Evolutionary conservation across 2,329 filamentous ascomycete species (phyloP).

Genomic region (Cordyceps militaris): DNA sequence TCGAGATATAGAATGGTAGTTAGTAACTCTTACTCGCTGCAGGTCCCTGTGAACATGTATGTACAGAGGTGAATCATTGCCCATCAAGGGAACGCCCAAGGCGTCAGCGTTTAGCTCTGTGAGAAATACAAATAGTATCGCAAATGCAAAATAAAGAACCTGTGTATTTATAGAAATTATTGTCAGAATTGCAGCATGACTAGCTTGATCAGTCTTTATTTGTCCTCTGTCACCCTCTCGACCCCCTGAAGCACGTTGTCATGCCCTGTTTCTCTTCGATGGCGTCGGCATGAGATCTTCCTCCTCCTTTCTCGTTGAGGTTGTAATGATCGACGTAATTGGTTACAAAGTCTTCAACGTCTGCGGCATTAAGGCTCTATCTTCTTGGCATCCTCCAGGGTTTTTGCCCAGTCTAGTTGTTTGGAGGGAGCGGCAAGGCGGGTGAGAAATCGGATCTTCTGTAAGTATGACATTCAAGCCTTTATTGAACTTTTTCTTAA

Average conservation of each 20-base stretch:
- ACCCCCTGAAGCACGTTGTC: not conserved
- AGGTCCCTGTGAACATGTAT: not conserved
- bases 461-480: not conserved
- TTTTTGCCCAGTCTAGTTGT: not conserved
- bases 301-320: too few species aligned
- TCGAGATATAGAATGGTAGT: not conserved
- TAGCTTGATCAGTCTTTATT: not conserved
- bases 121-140: not conserved
- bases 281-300: not conserved
- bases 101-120: not conserved
- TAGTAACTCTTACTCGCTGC: not conserved
- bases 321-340: too few species aligned
- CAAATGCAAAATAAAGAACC: not conserved
- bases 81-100: not conserved
- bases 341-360: not conserved
- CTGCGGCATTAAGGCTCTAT: not conserved
- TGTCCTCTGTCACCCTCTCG: not conserved
- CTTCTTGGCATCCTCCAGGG: not conserved
- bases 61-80: not conserved
- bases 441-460: not conserved
- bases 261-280: not conserved
- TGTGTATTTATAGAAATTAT: not conserved
- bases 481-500: not conserved
- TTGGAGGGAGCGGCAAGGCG: not conserved
- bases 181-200: not conserved